These are phyloP conservation scores for Fulvia fulva DNA, from an alignment of 2,329 filamentous ascomycete species.

Conservation along the genomic window DNA sequence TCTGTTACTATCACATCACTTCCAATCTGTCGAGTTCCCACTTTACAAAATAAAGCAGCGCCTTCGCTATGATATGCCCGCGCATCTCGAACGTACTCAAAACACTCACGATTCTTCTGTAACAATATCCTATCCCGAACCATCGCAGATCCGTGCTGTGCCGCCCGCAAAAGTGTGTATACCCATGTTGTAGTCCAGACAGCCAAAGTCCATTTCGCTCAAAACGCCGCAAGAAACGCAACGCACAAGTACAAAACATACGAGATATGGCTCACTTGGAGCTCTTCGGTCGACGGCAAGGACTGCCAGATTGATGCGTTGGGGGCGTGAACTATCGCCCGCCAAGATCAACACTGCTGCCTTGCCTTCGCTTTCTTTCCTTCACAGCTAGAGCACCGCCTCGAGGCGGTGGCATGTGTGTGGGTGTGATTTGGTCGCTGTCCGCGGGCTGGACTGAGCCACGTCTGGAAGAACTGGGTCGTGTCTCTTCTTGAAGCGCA, in stretches of 20 bases:
- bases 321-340: background rate
- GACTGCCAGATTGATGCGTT: background rate
- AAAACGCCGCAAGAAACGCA: background rate
- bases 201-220: background rate
- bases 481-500: background rate
- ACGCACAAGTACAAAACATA: background rate
- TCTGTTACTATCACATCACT: too few relatives aligned
- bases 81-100: background rate
- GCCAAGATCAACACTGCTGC: constrained; percentile 4
- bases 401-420: constrained; percentile 14
- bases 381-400: background rate
- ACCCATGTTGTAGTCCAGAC: background rate
- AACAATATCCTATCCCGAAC: background rate
- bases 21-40: background rate
- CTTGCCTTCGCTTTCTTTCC: constrained; percentile 5
- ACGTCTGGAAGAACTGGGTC: background rate
- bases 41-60: background rate
- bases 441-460: constrained; percentile 2
- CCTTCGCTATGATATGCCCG: background rate
- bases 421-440: constrained; percentile 16
- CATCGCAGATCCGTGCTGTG: background rate
- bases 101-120: too few relatives aligned
- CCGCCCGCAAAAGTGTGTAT: background rate
- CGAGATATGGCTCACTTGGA: background rate
- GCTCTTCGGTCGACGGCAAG: background rate